These are phyloP conservation scores for Saccharomyces hybrid DNA, from an alignment of 1,139 yeast genomes.

Conservation along the genomic window DNA sequence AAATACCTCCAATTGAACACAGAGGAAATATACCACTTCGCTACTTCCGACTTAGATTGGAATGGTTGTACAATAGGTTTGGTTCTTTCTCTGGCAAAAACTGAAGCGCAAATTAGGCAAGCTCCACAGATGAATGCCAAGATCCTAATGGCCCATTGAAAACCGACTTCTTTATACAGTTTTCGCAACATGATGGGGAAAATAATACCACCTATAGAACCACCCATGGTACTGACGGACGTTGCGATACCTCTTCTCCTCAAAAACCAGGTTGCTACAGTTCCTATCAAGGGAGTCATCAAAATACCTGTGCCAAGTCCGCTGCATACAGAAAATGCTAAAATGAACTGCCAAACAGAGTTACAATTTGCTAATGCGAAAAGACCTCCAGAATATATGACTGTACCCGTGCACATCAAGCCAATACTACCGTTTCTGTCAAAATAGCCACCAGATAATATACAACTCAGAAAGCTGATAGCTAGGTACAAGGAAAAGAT, in stretches of 20 bases:
- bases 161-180: constrained; percentile 48
- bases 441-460: constrained; percentile 50
- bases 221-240: constrained; percentile 56
- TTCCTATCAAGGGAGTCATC: constrained; percentile 50
- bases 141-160: constrained; percentile 54
- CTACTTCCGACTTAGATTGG: constrained; percentile 15
- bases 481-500: constrained; percentile 59
- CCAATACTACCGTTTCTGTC: constrained; percentile 43
- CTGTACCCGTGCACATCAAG: constrained; percentile 41
- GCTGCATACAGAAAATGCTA: constrained; percentile 44
- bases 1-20: constrained; percentile 34
- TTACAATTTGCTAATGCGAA: constrained; percentile 46
- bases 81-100: constrained; percentile 43
- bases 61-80: constrained; percentile 23
- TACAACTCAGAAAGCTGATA: constrained; percentile 49
- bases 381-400: constrained; percentile 41
- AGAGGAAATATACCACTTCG: constrained; percentile 25
- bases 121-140: constrained; percentile 44
- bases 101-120: constrained; percentile 36
- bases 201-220: constrained; percentile 54
- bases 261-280: constrained; percentile 53
- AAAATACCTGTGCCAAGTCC: constrained; percentile 54
- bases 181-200: constrained; percentile 54
- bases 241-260: constrained; percentile 47
- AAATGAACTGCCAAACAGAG: constrained; percentile 46